Conservation (phyloP, 1,284 basidiomycete genomes). For the Ceratobasidium sp. region DNA sequence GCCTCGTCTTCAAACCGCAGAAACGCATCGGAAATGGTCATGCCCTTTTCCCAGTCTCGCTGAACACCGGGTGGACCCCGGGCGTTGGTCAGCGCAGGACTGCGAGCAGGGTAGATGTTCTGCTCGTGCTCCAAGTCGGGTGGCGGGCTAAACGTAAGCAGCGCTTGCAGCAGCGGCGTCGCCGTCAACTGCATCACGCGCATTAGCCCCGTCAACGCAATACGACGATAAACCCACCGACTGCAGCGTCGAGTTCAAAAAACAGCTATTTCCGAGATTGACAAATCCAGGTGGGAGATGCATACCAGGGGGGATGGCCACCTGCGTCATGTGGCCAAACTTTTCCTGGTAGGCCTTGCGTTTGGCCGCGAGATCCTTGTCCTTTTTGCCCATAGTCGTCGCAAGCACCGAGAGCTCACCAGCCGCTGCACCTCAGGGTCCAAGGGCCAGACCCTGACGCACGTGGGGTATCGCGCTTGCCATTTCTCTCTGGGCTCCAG, state of each 20-base stretch:
- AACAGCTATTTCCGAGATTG: constrained; percentile 48
- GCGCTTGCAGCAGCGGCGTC: constrained; percentile 44
- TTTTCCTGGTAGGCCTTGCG: constrained; percentile 26
- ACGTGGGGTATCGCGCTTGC: background rate
- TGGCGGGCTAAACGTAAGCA: constrained; percentile 42
- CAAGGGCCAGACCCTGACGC: background rate
- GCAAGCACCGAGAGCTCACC: background rate
- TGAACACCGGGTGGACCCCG: constrained; percentile 40
- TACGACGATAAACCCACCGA: constrained; percentile 36
- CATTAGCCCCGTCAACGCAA: background rate
- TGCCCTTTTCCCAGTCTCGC: constrained; percentile 33
- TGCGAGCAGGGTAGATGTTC: constrained; percentile 42
- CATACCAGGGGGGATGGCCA: constrained; percentile 6
- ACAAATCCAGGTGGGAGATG: constrained; percentile 44
- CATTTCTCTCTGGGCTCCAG: background rate
- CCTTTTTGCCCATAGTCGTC: constrained; percentile 36
- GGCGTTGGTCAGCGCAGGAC: constrained; percentile 44
- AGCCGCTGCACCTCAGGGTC: background rate
- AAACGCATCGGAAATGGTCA: constrained; percentile 42
- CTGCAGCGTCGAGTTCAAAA: constrained; percentile 48
- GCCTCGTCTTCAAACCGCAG: constrained; percentile 41
- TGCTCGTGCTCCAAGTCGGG: constrained; percentile 41
- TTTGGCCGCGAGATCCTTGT: constrained; percentile 28
- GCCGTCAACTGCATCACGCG: constrained; percentile 43
- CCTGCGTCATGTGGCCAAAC: background rate